Percentiles rank a stretch among this genome's conserved stretches.
phyloP scores from a whole-genome alignment of 352 stramenopile species.

The Phytopythium aichiense region DNA sequence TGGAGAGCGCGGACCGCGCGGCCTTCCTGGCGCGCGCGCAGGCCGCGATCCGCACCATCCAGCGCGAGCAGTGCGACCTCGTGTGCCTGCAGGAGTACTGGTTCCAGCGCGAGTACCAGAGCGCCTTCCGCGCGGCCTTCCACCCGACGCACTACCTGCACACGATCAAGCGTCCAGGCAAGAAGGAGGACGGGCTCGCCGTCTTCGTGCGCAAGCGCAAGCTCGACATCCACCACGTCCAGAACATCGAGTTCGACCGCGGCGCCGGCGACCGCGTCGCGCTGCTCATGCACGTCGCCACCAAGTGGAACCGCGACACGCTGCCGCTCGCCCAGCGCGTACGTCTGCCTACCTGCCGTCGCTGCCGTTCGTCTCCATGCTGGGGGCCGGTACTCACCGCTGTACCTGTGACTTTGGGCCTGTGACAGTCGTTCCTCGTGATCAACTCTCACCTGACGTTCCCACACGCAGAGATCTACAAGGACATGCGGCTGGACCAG shows the following conservation, averaged over 20 bases:
- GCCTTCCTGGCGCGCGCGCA: conserved; percentile 69
- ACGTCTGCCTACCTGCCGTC: conserved; percentile 1
- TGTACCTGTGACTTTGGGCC: not conserved
- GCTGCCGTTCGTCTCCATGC: not conserved
- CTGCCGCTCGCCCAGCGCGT: conserved; percentile 48
- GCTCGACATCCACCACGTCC: conserved; percentile 74
- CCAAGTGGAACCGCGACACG: conserved; percentile 64
- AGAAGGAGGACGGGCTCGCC: conserved; percentile 81
- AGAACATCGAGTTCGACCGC: conserved; percentile 68
- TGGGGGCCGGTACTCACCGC: not conserved
- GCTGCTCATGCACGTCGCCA: conserved; percentile 78
- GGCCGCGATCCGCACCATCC: conserved; percentile 65
- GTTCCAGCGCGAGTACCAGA: conserved; percentile 79
- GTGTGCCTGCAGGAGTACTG: conserved; percentile 86
- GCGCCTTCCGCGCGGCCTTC: conserved; percentile 59
- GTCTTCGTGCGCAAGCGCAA: conserved; percentile 76
- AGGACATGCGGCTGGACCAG: conserved; percentile 71
- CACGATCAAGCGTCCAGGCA: conserved; percentile 61
- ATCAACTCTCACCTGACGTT: conserved; percentile 87
- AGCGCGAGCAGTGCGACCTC: conserved; percentile 68
- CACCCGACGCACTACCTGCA: conserved; percentile 65
- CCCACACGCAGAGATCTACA: conserved; percentile 76
- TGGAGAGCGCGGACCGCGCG: conserved; percentile 59
- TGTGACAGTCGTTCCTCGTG: conserved; percentile 61
- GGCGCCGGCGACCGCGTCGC: conserved; percentile 78